phyloP scores from a whole-genome alignment of 208 protist species.

The Herpetomonas samuelpessoai region DNA sequence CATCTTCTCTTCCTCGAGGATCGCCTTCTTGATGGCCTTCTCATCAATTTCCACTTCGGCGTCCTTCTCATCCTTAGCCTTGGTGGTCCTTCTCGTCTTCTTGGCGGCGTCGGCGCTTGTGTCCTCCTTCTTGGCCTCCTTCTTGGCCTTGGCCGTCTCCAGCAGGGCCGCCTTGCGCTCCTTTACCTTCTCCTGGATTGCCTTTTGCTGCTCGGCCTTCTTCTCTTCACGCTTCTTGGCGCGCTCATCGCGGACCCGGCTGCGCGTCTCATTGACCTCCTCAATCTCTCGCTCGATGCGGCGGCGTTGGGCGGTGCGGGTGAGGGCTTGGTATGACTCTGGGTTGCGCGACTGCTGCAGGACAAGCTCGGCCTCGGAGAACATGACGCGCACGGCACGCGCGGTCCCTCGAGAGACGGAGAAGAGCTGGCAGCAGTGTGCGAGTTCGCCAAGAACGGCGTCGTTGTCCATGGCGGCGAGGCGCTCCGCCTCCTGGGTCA shows the following conservation, averaged over 20 bases:
- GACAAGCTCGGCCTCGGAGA: constrained; percentile 76
- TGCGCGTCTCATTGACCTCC: constrained; percentile 66
- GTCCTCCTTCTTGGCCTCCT: constrained; percentile 21
- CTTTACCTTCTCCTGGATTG: constrained; percentile 22
- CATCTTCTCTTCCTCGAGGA: constrained; percentile 19
- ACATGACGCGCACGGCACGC: constrained; percentile 71
- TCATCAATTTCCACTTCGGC: constrained; percentile 8
- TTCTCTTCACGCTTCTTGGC: constrained; percentile 37
- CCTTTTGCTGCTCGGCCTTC: constrained; percentile 23
- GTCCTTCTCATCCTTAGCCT: constrained; percentile 17
- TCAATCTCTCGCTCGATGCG: constrained; percentile 74
- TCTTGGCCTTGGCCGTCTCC: constrained; percentile 3
- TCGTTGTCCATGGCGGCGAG: constrained; percentile 35
- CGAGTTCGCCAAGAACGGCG: constrained; percentile 39
- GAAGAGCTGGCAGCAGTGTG: constrained; percentile 58
- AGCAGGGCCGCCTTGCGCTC: constrained; percentile 14
- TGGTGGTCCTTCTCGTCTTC: constrained; percentile 18
- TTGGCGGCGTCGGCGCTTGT: constrained; percentile 18
- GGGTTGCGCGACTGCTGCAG: constrained; percentile 64
- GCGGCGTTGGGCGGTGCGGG: constrained; percentile 43
- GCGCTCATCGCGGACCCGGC: constrained; percentile 53
- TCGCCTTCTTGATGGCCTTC: constrained; percentile 17
- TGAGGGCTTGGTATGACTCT: constrained; percentile 37
- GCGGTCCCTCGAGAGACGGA: constrained; percentile 53
- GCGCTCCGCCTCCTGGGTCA: constrained; percentile 17